Evolutionary conservation across 2,329 filamentous ascomycete species (phyloP), one percentile per base, ranked within the genome.

Genomic region (Elsinoe australis): DNA sequence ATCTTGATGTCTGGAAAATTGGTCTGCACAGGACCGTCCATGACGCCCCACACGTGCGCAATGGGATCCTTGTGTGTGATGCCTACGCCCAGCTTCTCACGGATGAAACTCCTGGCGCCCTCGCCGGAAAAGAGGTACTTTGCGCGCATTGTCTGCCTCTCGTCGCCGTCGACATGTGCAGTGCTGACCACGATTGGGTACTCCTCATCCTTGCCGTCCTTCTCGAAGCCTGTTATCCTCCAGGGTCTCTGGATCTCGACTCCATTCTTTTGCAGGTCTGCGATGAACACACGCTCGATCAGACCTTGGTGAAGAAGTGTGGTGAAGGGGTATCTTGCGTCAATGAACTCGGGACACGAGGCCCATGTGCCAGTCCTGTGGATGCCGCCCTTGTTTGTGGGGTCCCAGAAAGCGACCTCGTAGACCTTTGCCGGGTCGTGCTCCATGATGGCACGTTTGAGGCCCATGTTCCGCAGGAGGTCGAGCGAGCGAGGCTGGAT

Each of bases 401-500:
- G 78, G 58, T 82, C 77, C 79, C 79, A 82, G 60, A 82, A 82
- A 4, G 79, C 76, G 24, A 82, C 79, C 58, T 82, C 78, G 61
- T 77, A 95, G 19, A 95, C 87, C 59, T 86, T 87, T 1, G 88
- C 88, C 5, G 89, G 89, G 54, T 88, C 79, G 60, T 90, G 75
- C 15, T 81, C 83, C 87, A 95, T 94, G 60, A 95, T 85, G 49
- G 80, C 79, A 35, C 85, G 79, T 70, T 95, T 94, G 50, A 95
- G 71, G 1, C 86, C 87, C 82, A 95, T 87, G 61, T 94, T 95
- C 46, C 85, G 80, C 39, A 95, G 73, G 12, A 95, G 76, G 58
- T 95, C 88, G 18, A 94, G 73, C 0, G 88, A 94, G 31, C 89
- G 82, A 29, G 88, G 88, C 68, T 95, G 88, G 50, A 95, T 94